These are phyloP conservation scores for Russula emetica DNA, from an alignment of 768 basidiomycete genomes.

Conservation along the genomic window DNA sequence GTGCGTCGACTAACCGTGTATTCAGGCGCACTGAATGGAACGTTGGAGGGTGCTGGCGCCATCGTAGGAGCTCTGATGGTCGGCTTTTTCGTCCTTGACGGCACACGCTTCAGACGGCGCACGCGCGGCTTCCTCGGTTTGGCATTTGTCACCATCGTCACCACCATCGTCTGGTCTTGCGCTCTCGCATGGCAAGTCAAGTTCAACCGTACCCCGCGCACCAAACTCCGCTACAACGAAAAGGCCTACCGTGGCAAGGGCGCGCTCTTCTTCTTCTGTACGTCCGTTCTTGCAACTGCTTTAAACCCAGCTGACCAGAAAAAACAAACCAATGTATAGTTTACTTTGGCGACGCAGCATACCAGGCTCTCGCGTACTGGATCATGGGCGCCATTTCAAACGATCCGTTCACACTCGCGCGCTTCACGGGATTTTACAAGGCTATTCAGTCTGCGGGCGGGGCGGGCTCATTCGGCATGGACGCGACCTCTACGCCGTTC, in stretches of 20 bases:
- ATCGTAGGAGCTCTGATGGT: constrained; percentile 43
- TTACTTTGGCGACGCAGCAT: constrained; percentile 39
- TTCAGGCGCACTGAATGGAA: constrained; percentile 37
- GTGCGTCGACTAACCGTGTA: neutral
- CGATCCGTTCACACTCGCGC: constrained; percentile 44
- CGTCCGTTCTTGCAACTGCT: constrained; percentile 14
- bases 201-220: constrained; percentile 33
- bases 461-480: constrained; percentile 45
- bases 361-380: constrained; percentile 40
- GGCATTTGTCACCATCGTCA: constrained; percentile 34
- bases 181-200: constrained; percentile 41
- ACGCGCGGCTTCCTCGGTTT: constrained; percentile 41
- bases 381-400: constrained; percentile 43
- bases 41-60: constrained; percentile 40
- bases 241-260: constrained; percentile 36
- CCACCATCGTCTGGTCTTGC: constrained; percentile 39
- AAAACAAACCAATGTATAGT: constrained; percentile 28
- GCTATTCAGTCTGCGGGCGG: constrained; percentile 37
- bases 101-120: constrained; percentile 34
- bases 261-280: constrained; percentile 41
- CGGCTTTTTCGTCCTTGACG: constrained; percentile 41
- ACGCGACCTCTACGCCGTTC: constrained; percentile 42
- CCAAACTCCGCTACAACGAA: constrained; percentile 36
- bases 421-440: constrained; percentile 45
- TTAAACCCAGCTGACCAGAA: neutral